Percentiles rank a stretch among this genome's conserved stretches.
Conservation (phyloP, 106 monocot genomes). For the Posidonia australis region DNA sequence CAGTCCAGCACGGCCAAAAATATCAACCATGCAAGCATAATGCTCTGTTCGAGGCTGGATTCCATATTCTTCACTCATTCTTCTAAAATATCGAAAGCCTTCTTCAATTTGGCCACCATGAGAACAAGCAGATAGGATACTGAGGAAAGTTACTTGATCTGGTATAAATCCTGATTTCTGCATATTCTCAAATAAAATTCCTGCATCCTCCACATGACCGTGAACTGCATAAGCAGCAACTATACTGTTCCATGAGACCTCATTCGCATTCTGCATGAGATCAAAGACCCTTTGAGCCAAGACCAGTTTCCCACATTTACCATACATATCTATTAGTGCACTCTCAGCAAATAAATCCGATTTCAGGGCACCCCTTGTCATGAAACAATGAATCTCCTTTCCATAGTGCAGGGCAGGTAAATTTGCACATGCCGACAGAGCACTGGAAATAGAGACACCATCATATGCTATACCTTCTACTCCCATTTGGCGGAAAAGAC, state of each 20-base stretch:
- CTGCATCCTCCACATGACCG: slow-evolving; percentile 51
- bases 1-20: slow-evolving; percentile 62
- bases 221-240: slow-evolving; percentile 77
- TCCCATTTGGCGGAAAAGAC: slow-evolving; percentile 67
- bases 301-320: slow-evolving; percentile 64
- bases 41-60: slow-evolving; percentile 65
- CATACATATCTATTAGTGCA: slow-evolving; percentile 88
- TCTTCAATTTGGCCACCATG: slow-evolving; percentile 66
- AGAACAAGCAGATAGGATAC: slow-evolving; percentile 72
- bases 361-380: slow-evolving; percentile 27
- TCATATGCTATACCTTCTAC: slow-evolving; percentile 53
- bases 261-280: slow-evolving; percentile 54
- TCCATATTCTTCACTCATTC: slow-evolving; percentile 43
- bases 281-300: slow-evolving; percentile 58
- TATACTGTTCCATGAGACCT: slow-evolving; percentile 94
- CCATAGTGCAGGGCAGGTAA: slow-evolving; percentile 61
- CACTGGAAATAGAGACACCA: slow-evolving; percentile 56
- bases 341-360: slow-evolving; percentile 61
- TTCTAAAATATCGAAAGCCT: slow-evolving; percentile 40
- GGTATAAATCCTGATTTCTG: slow-evolving; percentile 47
- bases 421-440: slow-evolving; percentile 64
- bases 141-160: slow-evolving; percentile 85
- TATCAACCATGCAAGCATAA: slow-evolving; percentile 85
- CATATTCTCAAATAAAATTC: slow-evolving; percentile 56
- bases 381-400: slow-evolving; percentile 76